Evolutionary conservation across 345 rosid species (phyloP).

Genomic region (Eucalyptus marginata): DNA sequence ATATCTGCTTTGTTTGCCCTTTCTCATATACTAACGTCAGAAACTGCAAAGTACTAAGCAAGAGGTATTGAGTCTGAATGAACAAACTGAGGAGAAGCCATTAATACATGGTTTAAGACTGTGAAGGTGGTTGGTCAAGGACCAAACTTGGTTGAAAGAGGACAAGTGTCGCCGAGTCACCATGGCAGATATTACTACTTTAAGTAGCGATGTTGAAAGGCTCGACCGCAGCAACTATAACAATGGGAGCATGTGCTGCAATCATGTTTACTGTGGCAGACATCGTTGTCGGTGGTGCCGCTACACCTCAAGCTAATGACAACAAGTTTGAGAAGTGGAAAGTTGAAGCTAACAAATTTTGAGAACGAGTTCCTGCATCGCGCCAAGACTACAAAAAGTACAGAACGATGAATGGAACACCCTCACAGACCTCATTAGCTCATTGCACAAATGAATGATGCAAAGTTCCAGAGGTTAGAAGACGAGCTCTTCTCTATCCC

Average conservation of each 20-base stretch:
- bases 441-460: neutral
- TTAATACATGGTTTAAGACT: neutral
- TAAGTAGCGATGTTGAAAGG: neutral
- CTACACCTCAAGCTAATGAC: neutral
- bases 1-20: neutral
- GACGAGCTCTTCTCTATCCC: neutral
- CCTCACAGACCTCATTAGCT: neutral
- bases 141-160: neutral
- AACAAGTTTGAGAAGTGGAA: neutral
- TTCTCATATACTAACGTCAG: neutral
- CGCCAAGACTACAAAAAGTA: neutral
- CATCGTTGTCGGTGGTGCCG: fast-evolving
- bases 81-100: neutral
- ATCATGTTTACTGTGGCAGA: neutral
- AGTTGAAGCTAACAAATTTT: neutral
- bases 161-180: neutral
- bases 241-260: fast-evolving
- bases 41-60: neutral
- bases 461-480: neutral
- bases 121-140: neutral
- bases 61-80: neutral
- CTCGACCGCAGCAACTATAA: neutral
- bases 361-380: neutral
- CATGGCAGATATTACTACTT: neutral
- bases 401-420: neutral